Conservation (phyloP, 2,329 filamentous ascomycete genomes). For the Diaporthe humulicola region DNA sequence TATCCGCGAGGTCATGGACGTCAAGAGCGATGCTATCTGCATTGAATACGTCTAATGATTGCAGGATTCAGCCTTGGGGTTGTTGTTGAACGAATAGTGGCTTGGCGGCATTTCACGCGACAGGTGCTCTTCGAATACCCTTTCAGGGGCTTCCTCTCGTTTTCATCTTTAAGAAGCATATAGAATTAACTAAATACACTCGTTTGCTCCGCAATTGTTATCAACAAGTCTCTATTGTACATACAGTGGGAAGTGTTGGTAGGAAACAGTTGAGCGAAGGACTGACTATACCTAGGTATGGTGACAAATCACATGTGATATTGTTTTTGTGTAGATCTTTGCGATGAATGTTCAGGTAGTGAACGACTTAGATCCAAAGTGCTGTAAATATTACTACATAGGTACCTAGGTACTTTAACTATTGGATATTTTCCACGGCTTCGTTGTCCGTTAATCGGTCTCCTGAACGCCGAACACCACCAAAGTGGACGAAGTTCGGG, state of each 20-base stretch:
- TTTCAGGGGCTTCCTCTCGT: not conserved
- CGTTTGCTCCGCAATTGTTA: not conserved
- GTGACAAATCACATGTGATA: too few species aligned
- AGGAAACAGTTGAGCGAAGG: too few species aligned
- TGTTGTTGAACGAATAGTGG: not conserved
- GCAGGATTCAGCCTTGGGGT: not conserved
- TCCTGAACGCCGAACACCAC: not conserved
- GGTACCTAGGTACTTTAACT: too few species aligned
- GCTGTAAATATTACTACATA: too few species aligned
- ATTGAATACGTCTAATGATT: not conserved
- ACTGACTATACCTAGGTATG: too few species aligned
- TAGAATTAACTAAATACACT: not conserved
- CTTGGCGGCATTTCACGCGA: not conserved
- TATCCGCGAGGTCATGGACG: slow-evolving; percentile 41
- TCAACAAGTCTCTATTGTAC: too few species aligned
- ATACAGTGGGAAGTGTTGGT: too few species aligned
- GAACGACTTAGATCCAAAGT: too few species aligned
- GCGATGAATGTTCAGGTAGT: too few species aligned
- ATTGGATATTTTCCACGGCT: too few species aligned
- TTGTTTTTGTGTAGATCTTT: too few species aligned
- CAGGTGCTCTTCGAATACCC: too few species aligned
- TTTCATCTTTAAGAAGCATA: not conserved
- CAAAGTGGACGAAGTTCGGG: slow-evolving; percentile 5
- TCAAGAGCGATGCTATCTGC: slow-evolving; percentile 11
- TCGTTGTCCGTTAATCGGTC: not conserved